Percentiles rank a stretch among this genome's conserved stretches.
phyloP scores from a whole-genome alignment of 768 basidiomycete genomes.

The Xerocomus spinulosus region DNA sequence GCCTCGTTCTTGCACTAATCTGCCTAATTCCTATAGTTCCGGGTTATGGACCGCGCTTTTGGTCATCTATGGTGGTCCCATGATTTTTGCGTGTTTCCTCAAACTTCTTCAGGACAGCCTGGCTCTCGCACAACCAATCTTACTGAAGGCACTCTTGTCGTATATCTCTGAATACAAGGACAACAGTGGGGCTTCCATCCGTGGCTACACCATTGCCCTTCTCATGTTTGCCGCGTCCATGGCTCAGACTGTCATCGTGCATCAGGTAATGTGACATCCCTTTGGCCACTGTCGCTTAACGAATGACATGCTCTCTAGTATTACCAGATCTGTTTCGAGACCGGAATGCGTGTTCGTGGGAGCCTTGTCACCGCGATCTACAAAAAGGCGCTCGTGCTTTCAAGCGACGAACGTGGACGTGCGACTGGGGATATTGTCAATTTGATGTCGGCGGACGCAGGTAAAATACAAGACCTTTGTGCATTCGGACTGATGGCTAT shows the following conservation, averaged over 20 bases:
- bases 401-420: constrained; percentile 77
- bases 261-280: constrained; percentile 51
- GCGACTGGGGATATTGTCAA: constrained; percentile 93
- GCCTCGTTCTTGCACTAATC: not conserved
- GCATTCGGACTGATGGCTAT: constrained; percentile 80
- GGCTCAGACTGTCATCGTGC: constrained; percentile 72
- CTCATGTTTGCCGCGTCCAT: constrained; percentile 80
- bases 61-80: constrained; percentile 75
- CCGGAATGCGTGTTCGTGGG: constrained; percentile 91
- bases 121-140: constrained; percentile 82
- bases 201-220: constrained; percentile 73
- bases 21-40: constrained; percentile 36
- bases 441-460: constrained; percentile 85
- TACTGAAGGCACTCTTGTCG: constrained; percentile 70
- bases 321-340: constrained; percentile 78
- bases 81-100: constrained; percentile 52
- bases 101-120: constrained; percentile 80
- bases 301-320: constrained; percentile 45
- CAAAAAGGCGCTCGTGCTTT: constrained; percentile 78
- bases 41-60: constrained; percentile 72
- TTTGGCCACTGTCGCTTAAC: not conserved
- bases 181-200: constrained; percentile 40
- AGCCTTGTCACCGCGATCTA: constrained; percentile 86
- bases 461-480: constrained; percentile 74
- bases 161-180: constrained; percentile 80